Evolutionary conservation across 2,329 filamentous ascomycete genomes (phyloP).

Genomic region (Trichoderma simmonsii): DNA sequence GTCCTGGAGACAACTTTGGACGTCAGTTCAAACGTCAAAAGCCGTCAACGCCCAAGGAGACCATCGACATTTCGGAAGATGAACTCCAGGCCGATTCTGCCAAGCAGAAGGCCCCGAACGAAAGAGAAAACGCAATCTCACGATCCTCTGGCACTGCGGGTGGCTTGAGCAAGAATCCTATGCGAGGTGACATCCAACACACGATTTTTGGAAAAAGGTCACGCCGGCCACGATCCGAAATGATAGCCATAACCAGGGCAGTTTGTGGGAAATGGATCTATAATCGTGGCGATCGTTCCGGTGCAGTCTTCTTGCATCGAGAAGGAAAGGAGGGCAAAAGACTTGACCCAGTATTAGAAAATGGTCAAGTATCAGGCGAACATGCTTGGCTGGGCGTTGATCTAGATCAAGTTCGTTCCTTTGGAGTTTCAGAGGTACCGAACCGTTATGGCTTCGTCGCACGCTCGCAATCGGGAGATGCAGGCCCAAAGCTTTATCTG

Average conservation of each 20-base stretch:
- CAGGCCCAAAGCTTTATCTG: conserved; percentile 22
- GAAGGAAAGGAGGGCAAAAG: background rate
- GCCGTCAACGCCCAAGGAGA: conserved; percentile 8
- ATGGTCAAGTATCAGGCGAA: background rate
- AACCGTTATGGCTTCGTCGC: conserved; percentile 24
- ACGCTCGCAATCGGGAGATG: conserved; percentile 22
- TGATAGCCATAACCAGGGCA: conserved; percentile 25
- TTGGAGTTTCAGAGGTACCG: conserved; percentile 21
- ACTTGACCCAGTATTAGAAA: conserved; percentile 10
- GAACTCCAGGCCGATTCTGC: conserved; percentile 26
- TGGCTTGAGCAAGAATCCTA: background rate
- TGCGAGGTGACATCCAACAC: conserved; percentile 29
- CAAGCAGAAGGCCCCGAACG: background rate
- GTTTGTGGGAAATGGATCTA: conserved; percentile 24
- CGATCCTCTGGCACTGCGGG: background rate
- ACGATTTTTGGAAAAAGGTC: conserved; percentile 22
- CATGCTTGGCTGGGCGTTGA: conserved; percentile 26
- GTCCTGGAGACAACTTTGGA: background rate
- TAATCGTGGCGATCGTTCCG: background rate
- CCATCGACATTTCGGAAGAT: conserved; percentile 29
- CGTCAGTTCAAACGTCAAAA: conserved; percentile 23
- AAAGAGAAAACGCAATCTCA: background rate
- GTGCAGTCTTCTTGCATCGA: conserved; percentile 10
- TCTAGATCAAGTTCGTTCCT: conserved; percentile 16
- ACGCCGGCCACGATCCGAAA: background rate